These are phyloP conservation scores for Beauveria asiatica DNA, from an alignment of 2,329 filamentous ascomycete genomes.

Conservation along the genomic window DNA sequence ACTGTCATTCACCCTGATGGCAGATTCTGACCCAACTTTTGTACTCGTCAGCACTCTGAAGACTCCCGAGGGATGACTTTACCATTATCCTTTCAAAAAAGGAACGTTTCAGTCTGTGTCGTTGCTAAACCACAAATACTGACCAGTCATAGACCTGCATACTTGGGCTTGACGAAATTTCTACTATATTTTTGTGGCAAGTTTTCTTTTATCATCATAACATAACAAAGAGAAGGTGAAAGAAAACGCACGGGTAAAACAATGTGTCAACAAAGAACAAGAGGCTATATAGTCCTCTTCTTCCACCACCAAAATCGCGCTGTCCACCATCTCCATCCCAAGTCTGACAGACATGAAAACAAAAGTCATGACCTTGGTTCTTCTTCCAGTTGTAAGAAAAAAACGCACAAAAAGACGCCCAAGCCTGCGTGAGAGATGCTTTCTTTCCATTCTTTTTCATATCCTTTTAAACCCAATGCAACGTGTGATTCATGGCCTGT, in stretches of 20 bases:
- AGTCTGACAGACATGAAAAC: slow-evolving; percentile 7
- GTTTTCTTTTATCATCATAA: slow-evolving; percentile 10
- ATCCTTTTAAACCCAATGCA: slow-evolving; percentile 6
- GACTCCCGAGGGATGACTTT: too few relatives aligned
- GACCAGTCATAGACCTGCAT: background rate
- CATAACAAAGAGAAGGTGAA: slow-evolving; percentile 3
- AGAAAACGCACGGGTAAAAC: background rate
- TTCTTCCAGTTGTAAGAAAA: background rate
- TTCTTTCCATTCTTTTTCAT: slow-evolving; percentile 6
- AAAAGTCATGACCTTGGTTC: slow-evolving; percentile 1
- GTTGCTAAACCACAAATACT: background rate
- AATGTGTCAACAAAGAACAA: background rate
- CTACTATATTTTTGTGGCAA: background rate
- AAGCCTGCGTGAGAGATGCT: slow-evolving; percentile 5
- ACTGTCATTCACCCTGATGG: too few relatives aligned
- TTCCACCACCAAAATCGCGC: slow-evolving; percentile 2
- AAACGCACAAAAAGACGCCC: slow-evolving; percentile 9
- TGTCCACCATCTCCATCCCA: background rate
- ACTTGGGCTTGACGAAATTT: background rate
- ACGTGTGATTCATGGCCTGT: slow-evolving; percentile 6
- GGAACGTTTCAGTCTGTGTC: background rate
- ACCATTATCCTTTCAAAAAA: too few relatives aligned
- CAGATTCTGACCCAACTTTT: too few relatives aligned
- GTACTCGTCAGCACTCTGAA: background rate
- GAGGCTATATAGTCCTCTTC: background rate